These are phyloP conservation scores for Cyphellophora europaea DNA, from an alignment of 2,329 filamentous ascomycete genomes.

Conservation along the genomic window DNA sequence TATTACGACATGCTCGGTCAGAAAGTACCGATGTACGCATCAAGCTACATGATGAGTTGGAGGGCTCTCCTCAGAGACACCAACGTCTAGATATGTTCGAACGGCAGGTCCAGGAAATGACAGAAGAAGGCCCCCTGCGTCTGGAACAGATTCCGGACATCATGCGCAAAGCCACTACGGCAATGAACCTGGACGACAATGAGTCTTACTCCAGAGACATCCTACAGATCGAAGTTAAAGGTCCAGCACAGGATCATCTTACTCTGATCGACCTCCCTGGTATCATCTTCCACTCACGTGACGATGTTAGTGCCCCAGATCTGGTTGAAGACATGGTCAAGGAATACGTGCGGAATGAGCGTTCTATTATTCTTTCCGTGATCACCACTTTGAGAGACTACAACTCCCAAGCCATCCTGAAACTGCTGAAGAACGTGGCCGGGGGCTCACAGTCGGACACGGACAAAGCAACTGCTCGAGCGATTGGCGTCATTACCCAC, in stretches of 20 bases:
- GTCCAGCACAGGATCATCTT: conserved; percentile 29
- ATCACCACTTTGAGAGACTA: conserved; percentile 34
- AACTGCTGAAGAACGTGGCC: no score
- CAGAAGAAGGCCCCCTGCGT: conserved; percentile 15
- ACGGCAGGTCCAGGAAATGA: conserved; percentile 18
- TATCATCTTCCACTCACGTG: conserved; percentile 24
- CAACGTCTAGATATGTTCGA: conserved; percentile 17
- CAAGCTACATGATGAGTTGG: no score
- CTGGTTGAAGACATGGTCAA: conserved; percentile 41
- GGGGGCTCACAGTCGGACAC: no score
- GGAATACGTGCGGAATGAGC: conserved; percentile 31
- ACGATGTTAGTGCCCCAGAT: conserved; percentile 38
- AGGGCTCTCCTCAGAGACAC: no score
- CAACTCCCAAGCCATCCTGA: conserved; percentile 32
- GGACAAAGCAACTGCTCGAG: no score
- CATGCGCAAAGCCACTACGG: no score
- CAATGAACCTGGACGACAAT: background rate
- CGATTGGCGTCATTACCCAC: no score
- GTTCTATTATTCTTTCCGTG: conserved; percentile 39
- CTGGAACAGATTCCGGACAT: no score
- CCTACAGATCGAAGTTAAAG: conserved; percentile 31
- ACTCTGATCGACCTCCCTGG: conserved; percentile 38
- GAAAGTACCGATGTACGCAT: conserved; percentile 6
- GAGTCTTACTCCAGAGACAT: conserved; percentile 31
- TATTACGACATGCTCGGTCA: conserved; percentile 10